Conservation (phyloP, 805 yeast genomes). For the Metschnikowia sp. region DNA sequence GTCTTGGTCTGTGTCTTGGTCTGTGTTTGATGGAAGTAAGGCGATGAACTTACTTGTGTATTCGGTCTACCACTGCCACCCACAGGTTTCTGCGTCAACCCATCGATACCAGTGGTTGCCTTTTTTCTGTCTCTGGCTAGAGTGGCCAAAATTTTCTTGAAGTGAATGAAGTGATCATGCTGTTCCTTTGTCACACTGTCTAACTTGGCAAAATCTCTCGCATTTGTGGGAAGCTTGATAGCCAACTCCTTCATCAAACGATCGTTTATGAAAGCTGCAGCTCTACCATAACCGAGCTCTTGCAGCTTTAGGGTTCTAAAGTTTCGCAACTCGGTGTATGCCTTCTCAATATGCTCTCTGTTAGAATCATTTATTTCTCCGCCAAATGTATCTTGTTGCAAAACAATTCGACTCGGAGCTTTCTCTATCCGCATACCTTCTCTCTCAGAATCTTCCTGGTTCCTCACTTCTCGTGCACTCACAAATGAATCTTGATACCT, state of each 20-base stretch:
- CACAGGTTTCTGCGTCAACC: neutral
- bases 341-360: conserved; percentile 25
- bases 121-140: conserved; percentile 33
- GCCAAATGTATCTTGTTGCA: conserved; percentile 19
- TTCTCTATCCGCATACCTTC: conserved; percentile 6
- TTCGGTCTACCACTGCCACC: neutral
- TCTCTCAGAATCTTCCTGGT: conserved; percentile 10
- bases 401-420: conserved; percentile 19
- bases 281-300: conserved; percentile 31
- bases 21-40: conserved; percentile 4
- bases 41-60: neutral
- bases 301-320: conserved; percentile 43
- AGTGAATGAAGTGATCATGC: conserved; percentile 32
- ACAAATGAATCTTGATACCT: conserved; percentile 25
- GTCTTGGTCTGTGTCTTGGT: neutral
- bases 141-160: conserved; percentile 33
- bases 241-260: conserved; percentile 53
- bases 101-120: neutral
- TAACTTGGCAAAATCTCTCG: conserved; percentile 42
- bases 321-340: conserved; percentile 36
- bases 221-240: conserved; percentile 47
- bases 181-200: conserved; percentile 33
- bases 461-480: conserved; percentile 21
- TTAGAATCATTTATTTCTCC: conserved; percentile 17
- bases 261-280: conserved; percentile 24